A percentile compares a stretch with the other conserved stretches of the same genome.
These are phyloP conservation scores for Mortierella sp. DNA, from an alignment of 371 early-diverging fungal genomes.

Conservation along the genomic window DNA sequence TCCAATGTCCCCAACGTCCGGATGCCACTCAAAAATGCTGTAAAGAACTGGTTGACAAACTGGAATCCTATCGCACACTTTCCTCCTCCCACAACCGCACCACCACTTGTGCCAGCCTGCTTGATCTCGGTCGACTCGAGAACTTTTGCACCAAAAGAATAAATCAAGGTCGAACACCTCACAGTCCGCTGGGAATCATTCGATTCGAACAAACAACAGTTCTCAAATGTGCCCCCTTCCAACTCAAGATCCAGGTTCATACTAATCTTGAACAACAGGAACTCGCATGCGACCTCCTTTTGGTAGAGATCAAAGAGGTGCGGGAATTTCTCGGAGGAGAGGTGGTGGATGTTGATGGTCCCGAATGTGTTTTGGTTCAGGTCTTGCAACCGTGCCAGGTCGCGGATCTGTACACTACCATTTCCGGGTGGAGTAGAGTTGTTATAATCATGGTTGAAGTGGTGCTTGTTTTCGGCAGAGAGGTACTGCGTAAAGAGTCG, in stretches of 20 bases:
- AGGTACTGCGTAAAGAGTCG: slow-evolving; percentile 25
- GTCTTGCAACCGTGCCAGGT: slow-evolving; percentile 30
- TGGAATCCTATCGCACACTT: slow-evolving; percentile 69
- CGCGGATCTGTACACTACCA: slow-evolving; percentile 15
- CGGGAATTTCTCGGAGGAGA: slow-evolving; percentile 42
- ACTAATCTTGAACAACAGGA: slow-evolving; percentile 39
- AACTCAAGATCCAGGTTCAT: slow-evolving; percentile 34
- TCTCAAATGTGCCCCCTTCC: slow-evolving; percentile 37
- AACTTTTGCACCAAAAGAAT: slow-evolving; percentile 75
- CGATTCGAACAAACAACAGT: slow-evolving; percentile 67
- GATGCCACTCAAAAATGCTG: slow-evolving; percentile 69
- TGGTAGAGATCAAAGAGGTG: slow-evolving; percentile 37
- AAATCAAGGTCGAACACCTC: slow-evolving; percentile 74
- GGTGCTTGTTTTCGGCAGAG: background rate
- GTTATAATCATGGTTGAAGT: background rate
- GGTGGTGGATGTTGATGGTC: slow-evolving; percentile 32
- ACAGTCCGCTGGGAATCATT: slow-evolving; percentile 62
- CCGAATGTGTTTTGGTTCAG: slow-evolving; percentile 23
- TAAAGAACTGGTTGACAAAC: slow-evolving; percentile 73
- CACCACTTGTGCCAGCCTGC: slow-evolving; percentile 47
- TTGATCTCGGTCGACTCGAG: slow-evolving; percentile 72
- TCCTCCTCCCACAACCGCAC: slow-evolving; percentile 25
- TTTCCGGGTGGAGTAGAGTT: background rate
- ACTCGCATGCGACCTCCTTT: slow-evolving; percentile 26
- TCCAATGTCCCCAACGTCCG: slow-evolving; percentile 63